Evolutionary conservation across 176 grass and related monocot species (phyloP).

Genomic region (Raddia guianensis): DNA sequence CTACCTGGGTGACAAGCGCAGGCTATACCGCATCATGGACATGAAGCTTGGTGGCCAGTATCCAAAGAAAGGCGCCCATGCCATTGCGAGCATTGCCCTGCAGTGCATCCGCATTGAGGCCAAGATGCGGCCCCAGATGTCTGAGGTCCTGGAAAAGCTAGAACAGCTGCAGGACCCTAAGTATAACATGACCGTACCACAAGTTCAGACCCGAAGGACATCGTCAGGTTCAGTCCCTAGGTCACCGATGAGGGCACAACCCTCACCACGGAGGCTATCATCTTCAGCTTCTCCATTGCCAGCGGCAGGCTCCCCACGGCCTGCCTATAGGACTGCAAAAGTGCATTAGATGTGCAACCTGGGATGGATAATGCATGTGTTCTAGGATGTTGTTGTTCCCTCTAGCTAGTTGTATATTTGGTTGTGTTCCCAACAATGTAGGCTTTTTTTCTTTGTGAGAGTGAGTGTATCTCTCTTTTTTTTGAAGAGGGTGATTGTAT

Average conservation of each 20-base stretch:
- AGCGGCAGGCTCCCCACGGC: constrained; percentile 33
- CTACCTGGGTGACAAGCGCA: constrained; percentile 57
- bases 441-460: constrained; percentile 20
- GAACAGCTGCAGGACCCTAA: constrained; percentile 67
- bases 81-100: constrained; percentile 47
- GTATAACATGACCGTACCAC: background rate
- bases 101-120: constrained; percentile 57
- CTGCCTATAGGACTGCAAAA: constrained; percentile 30
- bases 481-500: background rate
- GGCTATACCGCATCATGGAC: constrained; percentile 70
- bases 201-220: constrained; percentile 15
- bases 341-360: constrained; percentile 34
- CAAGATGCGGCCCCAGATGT: constrained; percentile 64
- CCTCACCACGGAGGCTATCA: constrained; percentile 39
- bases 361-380: background rate
- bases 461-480: background rate
- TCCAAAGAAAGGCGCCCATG: constrained; percentile 60
- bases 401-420: background rate
- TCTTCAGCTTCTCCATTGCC: constrained; percentile 33
- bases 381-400: constrained; percentile 33
- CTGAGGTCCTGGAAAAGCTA: constrained; percentile 52
- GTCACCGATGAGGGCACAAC: constrained; percentile 44
- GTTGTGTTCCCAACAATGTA: constrained; percentile 1
- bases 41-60: constrained; percentile 62
- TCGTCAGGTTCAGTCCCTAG: constrained; percentile 35